These are phyloP conservation scores for Gaeumannomyces sp. DNA, from an alignment of 2,329 filamentous ascomycete species.

Conservation along the genomic window DNA sequence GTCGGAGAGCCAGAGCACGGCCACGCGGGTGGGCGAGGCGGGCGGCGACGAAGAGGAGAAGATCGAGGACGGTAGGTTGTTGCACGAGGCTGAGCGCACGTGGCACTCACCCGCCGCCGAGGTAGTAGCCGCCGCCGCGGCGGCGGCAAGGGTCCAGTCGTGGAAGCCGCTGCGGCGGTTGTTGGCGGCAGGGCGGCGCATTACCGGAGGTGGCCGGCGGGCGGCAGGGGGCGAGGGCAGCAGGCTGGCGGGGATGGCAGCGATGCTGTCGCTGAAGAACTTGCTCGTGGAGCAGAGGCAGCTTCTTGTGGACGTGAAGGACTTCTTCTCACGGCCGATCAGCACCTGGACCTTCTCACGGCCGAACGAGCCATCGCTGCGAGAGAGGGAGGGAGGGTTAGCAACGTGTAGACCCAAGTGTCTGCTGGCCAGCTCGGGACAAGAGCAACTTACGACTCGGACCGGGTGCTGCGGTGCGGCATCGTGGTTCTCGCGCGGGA, in stretches of 20 bases:
- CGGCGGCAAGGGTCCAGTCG: neutral
- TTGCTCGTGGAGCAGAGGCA: conserved; percentile 39
- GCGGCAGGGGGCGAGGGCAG: conserved; percentile 12
- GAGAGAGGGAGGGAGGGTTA: neutral
- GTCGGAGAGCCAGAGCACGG: conserved; percentile 32
- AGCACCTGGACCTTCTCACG: conserved; percentile 23
- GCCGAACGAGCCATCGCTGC: conserved; percentile 12
- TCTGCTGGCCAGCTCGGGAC: neutral
- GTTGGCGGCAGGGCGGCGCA: neutral
- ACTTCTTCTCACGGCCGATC: conserved; percentile 23
- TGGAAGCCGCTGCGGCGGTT: conserved; percentile 7
- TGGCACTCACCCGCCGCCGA: conserved; percentile 12
- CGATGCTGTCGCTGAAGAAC: conserved; percentile 43
- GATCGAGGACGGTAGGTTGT: conserved; percentile 4
- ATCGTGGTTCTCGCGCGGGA: neutral
- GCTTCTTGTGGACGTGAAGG: conserved; percentile 28
- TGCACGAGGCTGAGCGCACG: neutral
- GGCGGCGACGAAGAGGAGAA: conserved; percentile 15
- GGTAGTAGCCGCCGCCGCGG: neutral
- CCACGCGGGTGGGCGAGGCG: conserved; percentile 18
- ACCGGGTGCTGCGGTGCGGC: conserved; percentile 8
- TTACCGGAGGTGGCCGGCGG: conserved; percentile 5
- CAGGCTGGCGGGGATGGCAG: conserved; percentile 25
- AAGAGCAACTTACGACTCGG: conserved; percentile 3
- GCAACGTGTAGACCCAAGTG: neutral